These are phyloP conservation scores for Climacium dendroides DNA, from an alignment of 225 moss, liverwort and hornwort genomes.

Conservation along the genomic window DNA sequence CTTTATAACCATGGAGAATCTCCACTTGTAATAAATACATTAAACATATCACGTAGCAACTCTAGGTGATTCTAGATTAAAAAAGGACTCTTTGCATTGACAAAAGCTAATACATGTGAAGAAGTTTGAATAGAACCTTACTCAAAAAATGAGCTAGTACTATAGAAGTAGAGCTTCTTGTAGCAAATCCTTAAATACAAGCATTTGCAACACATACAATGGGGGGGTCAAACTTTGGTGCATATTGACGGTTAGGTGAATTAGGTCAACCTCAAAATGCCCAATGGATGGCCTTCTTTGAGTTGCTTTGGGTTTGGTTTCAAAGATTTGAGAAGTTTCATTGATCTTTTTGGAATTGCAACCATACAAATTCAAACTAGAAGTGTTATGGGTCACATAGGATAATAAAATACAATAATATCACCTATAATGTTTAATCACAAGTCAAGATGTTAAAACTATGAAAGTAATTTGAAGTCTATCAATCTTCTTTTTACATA, in stretches of 20 bases:
- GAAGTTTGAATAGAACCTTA: background rate
- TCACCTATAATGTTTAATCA: background rate
- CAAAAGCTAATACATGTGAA: background rate
- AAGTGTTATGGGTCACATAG: background rate
- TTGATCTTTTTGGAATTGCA: background rate
- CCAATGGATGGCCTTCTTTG: background rate
- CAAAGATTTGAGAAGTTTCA: background rate
- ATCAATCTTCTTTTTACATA: background rate
- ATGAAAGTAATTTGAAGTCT: background rate
- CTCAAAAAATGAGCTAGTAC: background rate
- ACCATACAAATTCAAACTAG: background rate
- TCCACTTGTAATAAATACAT: background rate
- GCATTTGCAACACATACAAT: background rate
- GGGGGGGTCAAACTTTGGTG: rapidly evolving
- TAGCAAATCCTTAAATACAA: background rate
- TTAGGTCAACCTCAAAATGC: rapidly evolving
- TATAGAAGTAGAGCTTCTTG: rapidly evolving
- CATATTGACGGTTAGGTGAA: no score
- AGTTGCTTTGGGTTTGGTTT: background rate
- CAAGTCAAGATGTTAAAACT: background rate
- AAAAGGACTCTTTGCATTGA: rapidly evolving
- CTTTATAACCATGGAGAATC: rapidly evolving
- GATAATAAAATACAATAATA: background rate
- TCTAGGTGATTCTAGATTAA: background rate
- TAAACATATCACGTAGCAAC: rapidly evolving